Evolutionary conservation across 306 rosid genomes (phyloP), one percentile per base, ranked within the genome.

Genomic region (Fagus crenata): DNA sequence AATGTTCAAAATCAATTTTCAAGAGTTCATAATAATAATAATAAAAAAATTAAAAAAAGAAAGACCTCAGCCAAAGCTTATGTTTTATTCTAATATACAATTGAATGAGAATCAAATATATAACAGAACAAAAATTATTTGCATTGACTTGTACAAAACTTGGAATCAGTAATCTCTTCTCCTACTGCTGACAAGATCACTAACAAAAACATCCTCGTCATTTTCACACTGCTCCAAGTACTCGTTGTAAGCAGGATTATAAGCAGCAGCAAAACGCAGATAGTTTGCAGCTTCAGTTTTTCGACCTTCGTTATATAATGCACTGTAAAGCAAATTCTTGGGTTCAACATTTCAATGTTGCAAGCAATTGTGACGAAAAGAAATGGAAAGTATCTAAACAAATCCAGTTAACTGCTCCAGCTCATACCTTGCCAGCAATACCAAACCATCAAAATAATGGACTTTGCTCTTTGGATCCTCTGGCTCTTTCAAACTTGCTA

Each of bases 361-460:
- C n/a, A 4, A 63, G 49, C 36, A 40, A 80, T 49, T 73, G 53
- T 6, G 14, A 37, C 53, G 49, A 31, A 56, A 65, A 36, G 58
- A 79, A 18, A 35, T 28, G 56, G 13, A 3, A 81, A 60, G 9
- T 74, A 49, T 77, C 17, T 54, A 49, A 63, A 61, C 61, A 7
- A 46, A 53, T 41, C 32, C 31, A 18, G 18, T 37, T 36, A 35
- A 43, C 36, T 37, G 39, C 77, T 72, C 71, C 15, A 67, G 39
- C 53, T 12, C 41, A n/a, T 77, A 89, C 98, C 98, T 95, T 40
- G 98, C 89, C 63, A 92, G 85, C 73, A 90, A 71, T 67, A 95
- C 59, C 84, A 95, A 86, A 69, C 89, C 94, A 46, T 90, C 91
- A 75, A 88, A 90, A 84, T 95, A 95, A 87, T 92, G 93, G 42